These are phyloP conservation scores for Brachypodium distachyon DNA, from an alignment of 202 grass and related monocot genomes.

Conservation along the genomic window DNA sequence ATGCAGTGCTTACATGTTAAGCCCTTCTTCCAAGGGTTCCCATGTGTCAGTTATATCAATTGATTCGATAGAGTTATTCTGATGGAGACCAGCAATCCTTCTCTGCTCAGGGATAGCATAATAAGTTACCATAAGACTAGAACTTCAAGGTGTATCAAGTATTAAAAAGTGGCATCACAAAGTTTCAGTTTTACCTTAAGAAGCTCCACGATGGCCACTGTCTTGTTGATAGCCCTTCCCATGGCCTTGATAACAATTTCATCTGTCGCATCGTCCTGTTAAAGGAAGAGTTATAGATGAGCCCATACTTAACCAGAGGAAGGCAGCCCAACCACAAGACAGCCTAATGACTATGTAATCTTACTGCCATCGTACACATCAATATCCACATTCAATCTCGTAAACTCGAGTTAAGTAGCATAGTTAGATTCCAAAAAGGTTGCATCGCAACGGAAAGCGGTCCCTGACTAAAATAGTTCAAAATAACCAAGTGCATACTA, in stretches of 20 bases:
- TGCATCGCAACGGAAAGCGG: background rate
- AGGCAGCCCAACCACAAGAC: background rate
- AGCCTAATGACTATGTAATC: background rate
- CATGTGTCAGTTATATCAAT: slow-evolving; percentile 87
- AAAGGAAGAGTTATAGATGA: background rate
- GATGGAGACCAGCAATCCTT: slow-evolving; percentile 80
- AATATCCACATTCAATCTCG: background rate
- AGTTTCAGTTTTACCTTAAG: slow-evolving; percentile 55
- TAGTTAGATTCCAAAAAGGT: background rate
- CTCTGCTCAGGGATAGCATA: slow-evolving; percentile 41
- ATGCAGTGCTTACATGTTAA: slow-evolving; percentile 38
- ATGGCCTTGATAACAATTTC: slow-evolving; percentile 90
- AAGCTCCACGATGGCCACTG: slow-evolving; percentile 69
- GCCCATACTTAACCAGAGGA: background rate
- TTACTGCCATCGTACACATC: background rate
- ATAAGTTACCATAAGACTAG: background rate
- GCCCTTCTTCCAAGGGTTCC: slow-evolving; percentile 94
- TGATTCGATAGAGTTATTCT: slow-evolving; percentile 69
- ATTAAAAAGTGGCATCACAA: background rate
- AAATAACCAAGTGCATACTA: background rate
- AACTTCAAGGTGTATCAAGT: background rate
- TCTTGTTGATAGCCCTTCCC: slow-evolving; percentile 94
- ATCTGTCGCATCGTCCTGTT: slow-evolving; percentile 45
- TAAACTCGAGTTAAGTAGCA: background rate
- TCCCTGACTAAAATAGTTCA: background rate